phyloP scores from a whole-genome alignment of 345 rosid genomes.

The Mallotus nudiflorus region DNA sequence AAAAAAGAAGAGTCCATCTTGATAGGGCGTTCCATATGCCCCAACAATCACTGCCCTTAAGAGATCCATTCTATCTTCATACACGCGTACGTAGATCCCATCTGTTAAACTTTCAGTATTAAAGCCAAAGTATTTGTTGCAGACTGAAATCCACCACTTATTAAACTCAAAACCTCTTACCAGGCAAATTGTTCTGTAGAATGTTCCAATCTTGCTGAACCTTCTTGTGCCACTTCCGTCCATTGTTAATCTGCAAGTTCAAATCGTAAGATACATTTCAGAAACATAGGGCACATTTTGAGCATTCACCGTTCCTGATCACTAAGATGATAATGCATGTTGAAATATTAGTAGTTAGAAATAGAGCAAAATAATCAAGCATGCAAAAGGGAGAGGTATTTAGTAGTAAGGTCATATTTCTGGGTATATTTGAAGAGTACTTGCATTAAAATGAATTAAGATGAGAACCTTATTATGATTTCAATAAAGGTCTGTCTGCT shows the following conservation, averaged over 20 bases:
- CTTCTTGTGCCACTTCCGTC: conserved; percentile 91
- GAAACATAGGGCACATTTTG: neutral
- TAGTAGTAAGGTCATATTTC: neutral
- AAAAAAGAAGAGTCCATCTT: conserved; percentile 97
- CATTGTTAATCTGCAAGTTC: conserved; percentile 59
- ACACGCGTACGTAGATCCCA: conserved; percentile 82
- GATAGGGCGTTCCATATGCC: conserved; percentile 97
- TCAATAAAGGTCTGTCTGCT: neutral
- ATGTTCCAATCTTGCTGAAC: conserved; percentile 97
- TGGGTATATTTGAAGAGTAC: neutral
- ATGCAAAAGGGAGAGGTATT: neutral
- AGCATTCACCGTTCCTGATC: neutral
- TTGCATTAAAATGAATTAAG: neutral
- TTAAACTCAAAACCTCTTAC: conserved; percentile 40
- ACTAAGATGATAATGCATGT: neutral
- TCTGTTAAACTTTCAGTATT: conserved; percentile 45
- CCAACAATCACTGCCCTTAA: conserved; percentile 90
- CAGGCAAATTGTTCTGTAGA: conserved; percentile 95
- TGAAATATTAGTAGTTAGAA: neutral
- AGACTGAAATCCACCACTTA: conserved; percentile 7
- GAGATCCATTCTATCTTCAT: conserved; percentile 96
- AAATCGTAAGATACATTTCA: neutral
- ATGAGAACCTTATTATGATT: neutral
- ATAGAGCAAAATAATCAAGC: neutral
- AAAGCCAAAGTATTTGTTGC: conserved; percentile 1